Percentiles rank a stretch among this genome's conserved stretches.
Conservation (phyloP, 1,284 basidiomycete genomes). For the Rhizopogon parksii region DNA sequence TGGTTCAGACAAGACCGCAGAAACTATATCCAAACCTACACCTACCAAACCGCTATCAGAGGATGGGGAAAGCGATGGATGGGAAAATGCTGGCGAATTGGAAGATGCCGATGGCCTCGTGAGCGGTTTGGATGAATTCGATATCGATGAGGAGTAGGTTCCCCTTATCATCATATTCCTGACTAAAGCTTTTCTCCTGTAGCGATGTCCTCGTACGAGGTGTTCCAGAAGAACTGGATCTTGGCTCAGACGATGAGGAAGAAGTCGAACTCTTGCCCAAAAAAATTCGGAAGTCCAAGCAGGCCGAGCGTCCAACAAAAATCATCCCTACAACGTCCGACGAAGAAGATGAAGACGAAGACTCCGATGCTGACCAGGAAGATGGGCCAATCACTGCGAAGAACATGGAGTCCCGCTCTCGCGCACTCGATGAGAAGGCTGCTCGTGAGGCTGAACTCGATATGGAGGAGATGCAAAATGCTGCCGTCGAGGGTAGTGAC, state of each 20-base stretch:
- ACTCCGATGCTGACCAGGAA: slow-evolving; percentile 42
- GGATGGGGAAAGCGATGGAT: slow-evolving; percentile 40
- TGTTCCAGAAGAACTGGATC: slow-evolving; percentile 59
- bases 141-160: slow-evolving; percentile 37
- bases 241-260: slow-evolving; percentile 58
- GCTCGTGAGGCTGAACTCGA: slow-evolving; percentile 65
- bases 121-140: slow-evolving; percentile 44
- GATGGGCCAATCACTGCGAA: slow-evolving; percentile 61
- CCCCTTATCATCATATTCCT: background rate
- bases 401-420: slow-evolving; percentile 73
- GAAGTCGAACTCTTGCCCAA: slow-evolving; percentile 27
- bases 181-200: background rate
- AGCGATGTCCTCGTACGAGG: slow-evolving; percentile 42
- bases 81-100: slow-evolving; percentile 58
- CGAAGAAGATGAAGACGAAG: slow-evolving; percentile 36
- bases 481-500: slow-evolving; percentile 37
- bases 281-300: slow-evolving; percentile 47
- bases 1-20: slow-evolving; percentile 14
- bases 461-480: slow-evolving; percentile 57
- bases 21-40: slow-evolving; percentile 8
- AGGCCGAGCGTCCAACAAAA: slow-evolving; percentile 40
- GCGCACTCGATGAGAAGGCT: slow-evolving; percentile 61
- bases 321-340: slow-evolving; percentile 45
- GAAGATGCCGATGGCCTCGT: slow-evolving; percentile 37
- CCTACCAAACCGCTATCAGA: slow-evolving; percentile 22